These are phyloP conservation scores for Plectosphaerella plurivora DNA, from an alignment of 2,329 filamentous ascomycete genomes.

Conservation along the genomic window DNA sequence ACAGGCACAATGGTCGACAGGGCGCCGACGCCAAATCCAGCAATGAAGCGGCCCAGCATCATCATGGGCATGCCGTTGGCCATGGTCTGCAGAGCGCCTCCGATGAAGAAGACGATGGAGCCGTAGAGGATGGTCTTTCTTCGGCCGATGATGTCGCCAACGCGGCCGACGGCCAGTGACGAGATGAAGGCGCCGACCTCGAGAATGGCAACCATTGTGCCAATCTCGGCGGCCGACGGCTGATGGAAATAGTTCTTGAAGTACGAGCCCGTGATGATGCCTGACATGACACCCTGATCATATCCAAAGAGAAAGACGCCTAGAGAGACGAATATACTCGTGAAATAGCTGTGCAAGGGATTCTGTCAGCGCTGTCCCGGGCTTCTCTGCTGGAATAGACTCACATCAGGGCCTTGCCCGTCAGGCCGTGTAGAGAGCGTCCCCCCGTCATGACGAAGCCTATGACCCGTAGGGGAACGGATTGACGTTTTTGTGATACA, in stretches of 20 bases:
- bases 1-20: constrained; percentile 89
- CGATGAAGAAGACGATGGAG: constrained; percentile 79
- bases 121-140: constrained; percentile 90
- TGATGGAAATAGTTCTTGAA: constrained; percentile 93
- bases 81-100: constrained; percentile 80
- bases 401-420: constrained; percentile 91
- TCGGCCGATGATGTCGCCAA: constrained; percentile 89
- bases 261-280: constrained; percentile 68
- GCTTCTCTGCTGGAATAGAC: constrained; percentile 16
- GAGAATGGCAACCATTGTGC: constrained; percentile 96
- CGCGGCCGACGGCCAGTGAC: constrained; percentile 77
- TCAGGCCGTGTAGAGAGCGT: constrained; percentile 81
- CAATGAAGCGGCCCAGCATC: constrained; percentile 76
- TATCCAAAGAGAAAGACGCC: constrained; percentile 88
- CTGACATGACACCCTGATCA: constrained; percentile 86
- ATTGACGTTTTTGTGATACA: constrained; percentile 58
- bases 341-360: constrained; percentile 69
- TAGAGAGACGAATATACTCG: constrained; percentile 82
- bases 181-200: constrained; percentile 91
- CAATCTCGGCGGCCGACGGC: constrained; percentile 80
- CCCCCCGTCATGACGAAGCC: constrained; percentile 83
- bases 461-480: constrained; percentile 64
- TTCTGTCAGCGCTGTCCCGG: background rate
- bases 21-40: constrained; percentile 81
- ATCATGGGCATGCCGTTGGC: constrained; percentile 86